Base-by-base conservation (phyloP, 2,329 filamentous ascomycete genomes). In the Verticillium klebahnii region DNA sequence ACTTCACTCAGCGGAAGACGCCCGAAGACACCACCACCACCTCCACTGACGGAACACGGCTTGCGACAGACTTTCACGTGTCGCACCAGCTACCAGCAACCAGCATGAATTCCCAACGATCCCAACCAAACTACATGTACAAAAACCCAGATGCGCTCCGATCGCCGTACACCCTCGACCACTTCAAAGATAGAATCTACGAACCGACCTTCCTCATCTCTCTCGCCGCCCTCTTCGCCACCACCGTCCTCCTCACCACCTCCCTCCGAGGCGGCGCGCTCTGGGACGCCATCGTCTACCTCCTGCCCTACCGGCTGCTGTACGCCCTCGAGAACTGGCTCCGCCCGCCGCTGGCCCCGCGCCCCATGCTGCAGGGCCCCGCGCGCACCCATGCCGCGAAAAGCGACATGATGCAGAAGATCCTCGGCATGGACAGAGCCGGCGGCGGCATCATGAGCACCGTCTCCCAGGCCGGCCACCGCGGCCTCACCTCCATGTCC, bases 341-440 rank as follows among this genome's bases (percentile, higher is more conserved):
- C 64, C 80, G 78, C 70, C 80, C 77, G 64, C 78, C 76, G 62
- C 74, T 78, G 17, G 71, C 78, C 56, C 74, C 79, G 12, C 69
- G 69, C 60, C 71, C 76, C 45, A 77, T 72, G 74, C 75, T 64
- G 66, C 70, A 71, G 70, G 71, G 69, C 63, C 75, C 68, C 60
- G 74, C 72, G 63, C 77, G 69, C 67, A 80, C 74, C 52, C 78
- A 82, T 77, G 80, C 79, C 17, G 81, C 82, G 31, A 93, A 92
- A 74, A 87, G 85, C 70, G 83, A 88, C 66, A 81, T 82, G 11
- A 82, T 92, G 76, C 80, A 82, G 67, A 83, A 85, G 64, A 80
- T 92, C 36, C 72, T 92, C 37, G 84, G 87, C 2, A 70, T 89
- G 64, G 83, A 86, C 67, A 78, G 71, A 59, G 73, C 78, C 5